A percentile compares a stretch with the other conserved stretches of the same genome.
These are phyloP conservation scores for Citrus reticulata DNA, from an alignment of 345 rosid species.

Conservation along the genomic window DNA sequence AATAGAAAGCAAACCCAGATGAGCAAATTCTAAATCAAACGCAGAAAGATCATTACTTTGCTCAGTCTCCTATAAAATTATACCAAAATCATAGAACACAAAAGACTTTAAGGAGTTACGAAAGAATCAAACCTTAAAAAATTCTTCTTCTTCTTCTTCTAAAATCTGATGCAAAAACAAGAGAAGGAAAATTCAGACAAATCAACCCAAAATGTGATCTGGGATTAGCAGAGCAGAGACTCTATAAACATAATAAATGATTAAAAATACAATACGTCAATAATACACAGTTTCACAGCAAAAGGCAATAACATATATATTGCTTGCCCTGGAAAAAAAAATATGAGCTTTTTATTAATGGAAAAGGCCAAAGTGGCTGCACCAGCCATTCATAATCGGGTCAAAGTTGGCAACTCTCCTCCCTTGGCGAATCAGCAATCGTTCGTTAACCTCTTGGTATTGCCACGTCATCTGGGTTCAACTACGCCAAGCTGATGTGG, in stretches of 20 bases:
- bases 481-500: not conserved
- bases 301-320: not conserved
- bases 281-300: not conserved
- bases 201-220: conserved; percentile 16
- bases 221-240: conserved; percentile 5
- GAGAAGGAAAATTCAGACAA: not conserved
- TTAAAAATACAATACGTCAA: not conserved
- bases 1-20: conserved; percentile 1
- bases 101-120: too few species aligned
- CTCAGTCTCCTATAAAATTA: not conserved
- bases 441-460: not conserved
- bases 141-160: not conserved
- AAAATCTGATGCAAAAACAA: not conserved
- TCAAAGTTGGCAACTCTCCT: conserved; percentile 27
- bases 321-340: not conserved
- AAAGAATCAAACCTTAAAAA: conserved; percentile 16
- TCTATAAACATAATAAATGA: not conserved
- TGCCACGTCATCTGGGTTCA: not conserved
- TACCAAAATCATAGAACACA: not conserved
- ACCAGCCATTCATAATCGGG: conserved; percentile 3
- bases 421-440: not conserved
- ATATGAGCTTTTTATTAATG: not conserved
- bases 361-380: not conserved
- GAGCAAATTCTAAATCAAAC: conserved; percentile 8
- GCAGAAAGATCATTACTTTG: not conserved